Evolutionary conservation across 2,329 filamentous ascomycete genomes (phyloP).

Genomic region (Ascosphaera apis): DNA sequence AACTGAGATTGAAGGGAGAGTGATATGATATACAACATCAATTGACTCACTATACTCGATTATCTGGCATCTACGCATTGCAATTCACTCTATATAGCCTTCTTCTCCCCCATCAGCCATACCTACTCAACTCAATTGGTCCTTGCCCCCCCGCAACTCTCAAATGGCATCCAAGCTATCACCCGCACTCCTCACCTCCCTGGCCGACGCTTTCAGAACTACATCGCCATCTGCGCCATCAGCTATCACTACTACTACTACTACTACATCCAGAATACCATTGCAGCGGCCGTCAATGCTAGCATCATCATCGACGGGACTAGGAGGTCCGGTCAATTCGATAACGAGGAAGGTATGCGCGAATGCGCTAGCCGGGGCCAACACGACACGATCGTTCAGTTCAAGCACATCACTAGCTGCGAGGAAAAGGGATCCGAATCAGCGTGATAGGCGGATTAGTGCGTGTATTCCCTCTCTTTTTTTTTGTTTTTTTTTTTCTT

Average conservation of each 20-base stretch:
- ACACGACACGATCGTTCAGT: slow-evolving; percentile 14
- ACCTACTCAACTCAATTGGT: no score
- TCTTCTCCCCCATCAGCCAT: no score
- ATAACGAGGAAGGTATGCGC: no score
- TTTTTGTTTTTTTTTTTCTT: background rate
- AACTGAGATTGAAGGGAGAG: no score
- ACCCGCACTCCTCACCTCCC: slow-evolving; percentile 19
- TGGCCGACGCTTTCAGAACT: slow-evolving; percentile 23
- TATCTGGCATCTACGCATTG: no score
- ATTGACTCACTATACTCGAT: no score
- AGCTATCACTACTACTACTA: no score
- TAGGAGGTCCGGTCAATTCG: slow-evolving; percentile 6
- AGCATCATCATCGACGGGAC: slow-evolving; percentile 9
- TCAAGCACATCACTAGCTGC: slow-evolving; percentile 17
- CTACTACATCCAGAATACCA: no score
- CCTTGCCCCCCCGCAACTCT: background rate
- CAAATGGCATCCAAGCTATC: slow-evolving; percentile 15
- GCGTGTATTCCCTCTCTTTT: slow-evolving; percentile 7
- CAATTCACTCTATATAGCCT: no score
- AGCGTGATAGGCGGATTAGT: slow-evolving; percentile 23
- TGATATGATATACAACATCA: no score
- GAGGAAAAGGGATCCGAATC: slow-evolving; percentile 13
- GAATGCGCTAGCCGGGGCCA: slow-evolving; percentile 7
- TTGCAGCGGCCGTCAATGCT: slow-evolving; percentile 8
- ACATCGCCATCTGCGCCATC: no score